phyloP scores from a whole-genome alignment of 2,329 filamentous ascomycete genomes.

The Pyrenophora teres region DNA sequence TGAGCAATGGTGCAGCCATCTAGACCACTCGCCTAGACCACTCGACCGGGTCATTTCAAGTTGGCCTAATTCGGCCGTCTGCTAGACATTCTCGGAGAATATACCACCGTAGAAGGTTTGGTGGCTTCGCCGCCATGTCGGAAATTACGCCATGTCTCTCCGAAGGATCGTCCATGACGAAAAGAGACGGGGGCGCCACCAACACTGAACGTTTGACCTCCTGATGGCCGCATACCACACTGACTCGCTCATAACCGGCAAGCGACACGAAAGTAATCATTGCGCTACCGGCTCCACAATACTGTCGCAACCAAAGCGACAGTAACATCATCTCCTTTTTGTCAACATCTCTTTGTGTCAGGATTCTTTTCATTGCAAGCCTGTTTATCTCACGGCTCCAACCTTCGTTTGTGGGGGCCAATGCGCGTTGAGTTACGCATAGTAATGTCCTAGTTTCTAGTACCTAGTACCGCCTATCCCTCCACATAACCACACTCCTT shows the following conservation, averaged over 20 bases:
- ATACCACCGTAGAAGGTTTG: conserved; percentile 1
- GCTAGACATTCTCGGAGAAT: conserved; percentile 1
- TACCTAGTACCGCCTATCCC: conserved; percentile 31
- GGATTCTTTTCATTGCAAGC: conserved; percentile 11
- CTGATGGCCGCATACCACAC: not conserved
- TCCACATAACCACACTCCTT: conserved; percentile 25
- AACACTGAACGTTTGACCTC: conserved; percentile 7
- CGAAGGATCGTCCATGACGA: conserved; percentile 8
- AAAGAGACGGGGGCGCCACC: conserved; percentile 7
- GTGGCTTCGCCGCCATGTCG: conserved; percentile 5
- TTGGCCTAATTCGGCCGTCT: not conserved
- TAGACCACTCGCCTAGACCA: conserved; percentile 1
- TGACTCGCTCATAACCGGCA: not conserved
- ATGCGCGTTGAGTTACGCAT: conserved; percentile 33
- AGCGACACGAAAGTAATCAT: not conserved
- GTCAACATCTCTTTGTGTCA: conserved; percentile 9
- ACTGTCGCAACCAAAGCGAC: not conserved
- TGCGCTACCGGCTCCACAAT: conserved; percentile 1
- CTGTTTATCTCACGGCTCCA: conserved; percentile 8
- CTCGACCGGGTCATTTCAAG: not conserved
- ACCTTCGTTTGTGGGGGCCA: conserved; percentile 25
- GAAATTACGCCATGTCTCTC: conserved; percentile 7
- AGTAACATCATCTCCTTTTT: conserved; percentile 4
- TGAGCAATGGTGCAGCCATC: conserved; percentile 48
- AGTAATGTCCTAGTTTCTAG: conserved; percentile 43